phyloP scores from a whole-genome alignment of 2,329 filamentous ascomycete genomes.

The Diaporthe sp. region DNA sequence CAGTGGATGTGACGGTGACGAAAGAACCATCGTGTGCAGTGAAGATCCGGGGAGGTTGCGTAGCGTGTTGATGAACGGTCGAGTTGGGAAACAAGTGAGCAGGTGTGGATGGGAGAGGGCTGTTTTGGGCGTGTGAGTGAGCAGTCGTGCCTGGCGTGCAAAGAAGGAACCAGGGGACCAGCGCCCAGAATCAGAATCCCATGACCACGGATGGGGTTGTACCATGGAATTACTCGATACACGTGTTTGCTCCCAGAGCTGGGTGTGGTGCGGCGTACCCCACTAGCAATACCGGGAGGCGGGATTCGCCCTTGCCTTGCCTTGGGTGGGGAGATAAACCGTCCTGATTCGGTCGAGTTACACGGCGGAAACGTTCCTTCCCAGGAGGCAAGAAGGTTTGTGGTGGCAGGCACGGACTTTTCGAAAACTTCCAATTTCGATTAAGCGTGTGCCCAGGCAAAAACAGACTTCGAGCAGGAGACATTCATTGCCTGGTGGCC shows the following conservation, averaged over 20 bases:
- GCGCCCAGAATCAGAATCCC: neutral
- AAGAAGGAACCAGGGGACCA: neutral
- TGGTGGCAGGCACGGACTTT: neutral
- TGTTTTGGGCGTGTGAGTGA: neutral
- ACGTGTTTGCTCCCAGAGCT: slow-evolving; percentile 6
- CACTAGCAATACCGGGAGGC: neutral
- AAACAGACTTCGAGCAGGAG: too few species aligned
- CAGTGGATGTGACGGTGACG: slow-evolving; percentile 10
- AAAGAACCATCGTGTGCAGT: neutral
- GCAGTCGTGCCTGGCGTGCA: neutral
- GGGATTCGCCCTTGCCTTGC: slow-evolving; percentile 3
- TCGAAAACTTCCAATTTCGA: neutral
- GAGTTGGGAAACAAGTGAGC: too few species aligned
- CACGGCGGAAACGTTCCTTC: slow-evolving; percentile 21
- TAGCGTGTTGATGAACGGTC: neutral
- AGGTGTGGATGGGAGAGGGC: neutral
- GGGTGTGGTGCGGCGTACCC: slow-evolving; percentile 9
- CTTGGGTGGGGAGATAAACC: neutral
- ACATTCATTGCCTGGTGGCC: neutral
- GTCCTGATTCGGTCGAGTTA: slow-evolving; percentile 20
- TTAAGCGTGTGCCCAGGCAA: neutral
- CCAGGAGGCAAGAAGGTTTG: neutral
- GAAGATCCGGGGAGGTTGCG: neutral
- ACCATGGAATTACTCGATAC: slow-evolving; percentile 19
- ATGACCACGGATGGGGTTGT: slow-evolving; percentile 22